These are phyloP conservation scores for Fraxinus pennsylvanica DNA, from an alignment of 257 asterid genomes.

Conservation along the genomic window DNA sequence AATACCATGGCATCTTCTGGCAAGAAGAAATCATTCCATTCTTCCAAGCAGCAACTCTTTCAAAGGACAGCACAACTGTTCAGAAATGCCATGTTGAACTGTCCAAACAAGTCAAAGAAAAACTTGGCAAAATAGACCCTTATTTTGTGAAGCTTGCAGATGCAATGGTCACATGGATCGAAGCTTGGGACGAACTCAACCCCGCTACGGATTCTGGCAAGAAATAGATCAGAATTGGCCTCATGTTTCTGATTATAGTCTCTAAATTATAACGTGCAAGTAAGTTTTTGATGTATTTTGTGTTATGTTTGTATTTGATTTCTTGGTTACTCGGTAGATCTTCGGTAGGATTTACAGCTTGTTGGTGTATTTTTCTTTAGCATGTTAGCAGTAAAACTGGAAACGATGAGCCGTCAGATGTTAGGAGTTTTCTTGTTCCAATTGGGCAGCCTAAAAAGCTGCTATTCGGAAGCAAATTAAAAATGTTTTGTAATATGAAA, in stretches of 20 bases:
- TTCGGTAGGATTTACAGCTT: background rate
- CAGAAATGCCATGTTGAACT: conserved; percentile 77
- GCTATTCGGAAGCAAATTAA: background rate
- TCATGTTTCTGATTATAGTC: background rate
- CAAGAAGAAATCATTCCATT: conserved; percentile 93
- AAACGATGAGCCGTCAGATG: background rate
- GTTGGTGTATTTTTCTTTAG: background rate
- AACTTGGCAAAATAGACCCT: conserved; percentile 68
- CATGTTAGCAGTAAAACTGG: background rate
- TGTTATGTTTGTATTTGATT: background rate
- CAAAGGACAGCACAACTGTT: conserved; percentile 75
- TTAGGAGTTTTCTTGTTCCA: background rate
- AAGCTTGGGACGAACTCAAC: conserved; percentile 91
- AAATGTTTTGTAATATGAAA: background rate
- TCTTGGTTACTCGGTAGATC: background rate
- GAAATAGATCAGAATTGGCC: background rate
- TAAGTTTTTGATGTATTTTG: background rate
- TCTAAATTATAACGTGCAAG: background rate
- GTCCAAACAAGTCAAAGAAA: conserved; percentile 69
- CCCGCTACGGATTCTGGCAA: conserved; percentile 34
- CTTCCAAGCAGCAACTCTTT: conserved; percentile 62
- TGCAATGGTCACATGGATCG: conserved; percentile 87
- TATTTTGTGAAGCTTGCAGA: conserved; percentile 76
- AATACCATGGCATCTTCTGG: conserved; percentile 93
- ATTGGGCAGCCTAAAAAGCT: background rate